These are phyloP conservation scores for Irpex sp. DNA, from an alignment of 1,284 basidiomycete genomes.

Conservation along the genomic window DNA sequence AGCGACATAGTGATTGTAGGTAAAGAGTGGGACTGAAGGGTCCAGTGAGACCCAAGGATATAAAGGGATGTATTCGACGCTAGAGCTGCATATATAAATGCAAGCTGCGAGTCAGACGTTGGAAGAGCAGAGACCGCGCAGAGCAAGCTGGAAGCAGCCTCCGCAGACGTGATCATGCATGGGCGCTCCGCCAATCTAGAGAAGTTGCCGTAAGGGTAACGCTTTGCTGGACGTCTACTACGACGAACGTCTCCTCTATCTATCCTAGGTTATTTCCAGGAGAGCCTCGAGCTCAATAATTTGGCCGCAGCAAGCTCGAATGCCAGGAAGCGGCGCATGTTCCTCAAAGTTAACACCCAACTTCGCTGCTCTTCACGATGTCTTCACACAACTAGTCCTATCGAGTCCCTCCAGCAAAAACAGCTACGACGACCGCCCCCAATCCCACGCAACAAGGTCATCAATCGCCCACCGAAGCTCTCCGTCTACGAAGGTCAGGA, in stretches of 20 bases:
- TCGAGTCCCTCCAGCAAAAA: constrained; percentile 15
- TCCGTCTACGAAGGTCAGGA: not conserved
- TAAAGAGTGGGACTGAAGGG: not conserved
- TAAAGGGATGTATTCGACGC: not conserved
- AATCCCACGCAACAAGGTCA: not conserved
- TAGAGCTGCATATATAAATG: not conserved
- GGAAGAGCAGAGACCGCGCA: not conserved
- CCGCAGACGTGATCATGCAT: not conserved
- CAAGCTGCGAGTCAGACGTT: not conserved
- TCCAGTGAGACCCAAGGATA: not conserved
- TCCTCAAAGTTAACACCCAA: constrained; percentile 19
- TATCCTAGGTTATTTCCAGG: not conserved
- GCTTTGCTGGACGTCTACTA: not conserved
- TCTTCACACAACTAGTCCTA: constrained; percentile 17
- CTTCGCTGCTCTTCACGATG: constrained; percentile 17
- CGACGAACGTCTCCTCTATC: not conserved
- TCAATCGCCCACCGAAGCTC: not conserved
- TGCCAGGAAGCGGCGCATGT: constrained; percentile 18
- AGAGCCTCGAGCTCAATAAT: not conserved
- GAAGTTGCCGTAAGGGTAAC: not conserved
- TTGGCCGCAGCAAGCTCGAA: constrained; percentile 7
- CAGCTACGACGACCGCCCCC: constrained; percentile 6
- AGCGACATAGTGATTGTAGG: constrained; percentile 4
- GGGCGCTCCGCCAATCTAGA: constrained; percentile 4
- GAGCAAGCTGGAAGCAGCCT: not conserved